Percentiles rank a stretch among this genome's conserved stretches.
phyloP scores from a whole-genome alignment of 73 alveolate species.

The Blepharisma japonicum region DNA sequence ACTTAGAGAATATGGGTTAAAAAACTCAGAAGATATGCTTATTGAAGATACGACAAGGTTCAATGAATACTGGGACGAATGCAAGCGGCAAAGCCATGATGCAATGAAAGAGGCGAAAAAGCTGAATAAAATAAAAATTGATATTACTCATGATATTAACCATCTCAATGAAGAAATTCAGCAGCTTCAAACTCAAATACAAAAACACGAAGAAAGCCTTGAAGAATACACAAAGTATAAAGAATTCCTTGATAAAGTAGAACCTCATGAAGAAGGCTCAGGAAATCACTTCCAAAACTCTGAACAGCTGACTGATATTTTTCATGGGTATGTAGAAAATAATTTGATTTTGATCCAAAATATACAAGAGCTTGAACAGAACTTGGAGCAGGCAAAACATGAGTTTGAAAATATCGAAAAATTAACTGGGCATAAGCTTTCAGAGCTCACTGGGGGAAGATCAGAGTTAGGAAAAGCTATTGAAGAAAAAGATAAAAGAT shows the following conservation, averaged over 20 bases:
- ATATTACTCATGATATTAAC: slow-evolving; percentile 15
- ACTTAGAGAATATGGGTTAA: slow-evolving; percentile 28
- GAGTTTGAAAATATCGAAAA: slow-evolving; percentile 23
- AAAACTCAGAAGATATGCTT: slow-evolving; percentile 32
- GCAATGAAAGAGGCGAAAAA: slow-evolving; percentile 30
- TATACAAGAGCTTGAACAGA: slow-evolving; percentile 28
- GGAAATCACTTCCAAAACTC: background rate
- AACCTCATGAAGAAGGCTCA: too few relatives aligned
- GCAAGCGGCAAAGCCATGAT: slow-evolving; percentile 24
- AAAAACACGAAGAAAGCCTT: slow-evolving; percentile 22
- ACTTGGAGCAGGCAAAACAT: slow-evolving; percentile 25
- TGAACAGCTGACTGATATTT: background rate
- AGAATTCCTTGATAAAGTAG: slow-evolving; percentile 24
- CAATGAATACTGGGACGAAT: slow-evolving; percentile 25
- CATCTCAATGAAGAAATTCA: slow-evolving; percentile 22
- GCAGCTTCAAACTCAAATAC: background rate
- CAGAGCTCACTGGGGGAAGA: background rate
- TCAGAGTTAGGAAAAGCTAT: background rate
- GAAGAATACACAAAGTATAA: slow-evolving; percentile 25
- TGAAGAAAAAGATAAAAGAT: slow-evolving; percentile 25
- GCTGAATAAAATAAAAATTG: slow-evolving; percentile 22
- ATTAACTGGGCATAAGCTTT: background rate
- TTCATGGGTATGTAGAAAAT: slow-evolving; percentile 19
- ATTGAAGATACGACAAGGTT: slow-evolving; percentile 2
- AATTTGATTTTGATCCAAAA: background rate